Evolutionary conservation across 179 eudicot species (phyloP), one percentile per base, ranked within the genome.

Genomic region (Beta macrorhiza): DNA sequence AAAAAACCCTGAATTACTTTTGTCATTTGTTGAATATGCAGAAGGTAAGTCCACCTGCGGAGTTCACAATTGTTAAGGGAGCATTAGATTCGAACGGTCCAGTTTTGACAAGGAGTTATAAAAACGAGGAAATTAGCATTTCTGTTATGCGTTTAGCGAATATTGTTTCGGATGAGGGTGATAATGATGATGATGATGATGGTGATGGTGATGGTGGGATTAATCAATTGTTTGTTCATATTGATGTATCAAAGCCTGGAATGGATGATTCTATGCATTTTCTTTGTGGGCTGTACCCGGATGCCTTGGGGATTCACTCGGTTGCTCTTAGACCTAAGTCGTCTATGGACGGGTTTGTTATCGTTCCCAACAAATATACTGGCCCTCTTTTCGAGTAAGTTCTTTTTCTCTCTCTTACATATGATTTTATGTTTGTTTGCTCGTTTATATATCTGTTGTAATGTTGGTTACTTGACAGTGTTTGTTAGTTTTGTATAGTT

Each of bases 211-310:
- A 86, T 37, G 91, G 84, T 73, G 90, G 81, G 32, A 84, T 91
- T 80, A 96, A 92, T 82, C 99, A 93, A 81, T 86, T 93, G 87
- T 94, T 92, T 81, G 88, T 96, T 87, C 96, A 96, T 78, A 89
- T 92, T 73, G 96, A 90, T 82, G 85, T 96, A 51, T 83, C 91
- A 15, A 96, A 93, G 85, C 94, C 91, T 51, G 90, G 89, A 25
- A 85, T 85, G 80, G 80, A 82, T 12, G 82, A 89, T 19, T 84
- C 93, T 62, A 72, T 96, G 91, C 95, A 90, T 83, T 89, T 96
- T 59, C 94, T 96, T 42, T 96, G 98, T 67, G 97, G 98, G 53
- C 81, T 96, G 86, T 96, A 94, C 72, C 99, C 98, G 0, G 99
- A 95, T 87, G 98, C 98, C 11, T 61, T 93, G 78, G 98, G 97